Evolutionary conservation across 1,139 yeast genomes (phyloP).

Genomic region (Zygosaccharomyces sapae): DNA sequence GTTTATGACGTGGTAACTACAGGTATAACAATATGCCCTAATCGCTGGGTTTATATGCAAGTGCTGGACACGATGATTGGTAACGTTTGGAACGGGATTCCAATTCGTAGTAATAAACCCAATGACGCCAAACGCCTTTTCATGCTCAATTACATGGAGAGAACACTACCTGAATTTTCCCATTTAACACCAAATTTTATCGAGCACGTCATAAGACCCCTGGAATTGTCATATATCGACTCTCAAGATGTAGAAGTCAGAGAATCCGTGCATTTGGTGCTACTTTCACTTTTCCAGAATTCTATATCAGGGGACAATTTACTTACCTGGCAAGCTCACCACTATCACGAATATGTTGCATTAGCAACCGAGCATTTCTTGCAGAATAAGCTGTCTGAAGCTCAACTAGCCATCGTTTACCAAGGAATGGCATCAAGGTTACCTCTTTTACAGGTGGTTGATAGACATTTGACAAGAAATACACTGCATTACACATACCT

Average conservation of each 20-base stretch:
- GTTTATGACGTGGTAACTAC: constrained; percentile 20
- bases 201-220: constrained; percentile 16
- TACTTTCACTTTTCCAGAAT: constrained; percentile 21
- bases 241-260: constrained; percentile 18
- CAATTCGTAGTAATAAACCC: constrained; percentile 17
- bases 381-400: constrained; percentile 14
- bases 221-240: constrained; percentile 14
- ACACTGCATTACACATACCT: constrained; percentile 25
- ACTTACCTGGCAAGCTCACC: constrained; percentile 24
- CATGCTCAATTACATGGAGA: constrained; percentile 26
- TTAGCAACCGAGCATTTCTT: constrained; percentile 20
- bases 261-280: constrained; percentile 28
- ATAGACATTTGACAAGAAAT: constrained; percentile 21
- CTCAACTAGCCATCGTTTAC: constrained; percentile 23
- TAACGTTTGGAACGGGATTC: constrained; percentile 13
- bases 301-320: constrained; percentile 8
- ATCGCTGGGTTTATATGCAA: constrained; percentile 5
- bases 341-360: constrained; percentile 18
- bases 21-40: constrained; percentile 10
- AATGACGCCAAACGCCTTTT: constrained; percentile 26
- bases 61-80: constrained; percentile 15
- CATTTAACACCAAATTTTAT: constrained; percentile 13
- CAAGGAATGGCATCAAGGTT: constrained; percentile 17
- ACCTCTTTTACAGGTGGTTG: constrained; percentile 12
- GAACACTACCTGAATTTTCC: constrained; percentile 12